phyloP scores from a whole-genome alignment of 257 asterid genomes.

The Salvia hispanica region DNA sequence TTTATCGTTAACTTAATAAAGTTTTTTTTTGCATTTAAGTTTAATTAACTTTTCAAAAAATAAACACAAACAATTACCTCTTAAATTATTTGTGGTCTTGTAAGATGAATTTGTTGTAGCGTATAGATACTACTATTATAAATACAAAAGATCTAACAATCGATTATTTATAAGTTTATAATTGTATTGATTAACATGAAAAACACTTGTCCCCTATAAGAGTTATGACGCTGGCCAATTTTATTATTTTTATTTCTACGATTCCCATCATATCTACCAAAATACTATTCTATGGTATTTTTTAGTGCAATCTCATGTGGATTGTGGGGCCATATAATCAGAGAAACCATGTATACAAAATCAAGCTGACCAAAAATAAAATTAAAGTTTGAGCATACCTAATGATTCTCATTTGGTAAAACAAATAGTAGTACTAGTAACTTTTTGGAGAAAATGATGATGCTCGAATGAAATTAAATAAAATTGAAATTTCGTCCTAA shows the following conservation, averaged over 20 bases:
- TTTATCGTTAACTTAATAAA: too few relatives aligned
- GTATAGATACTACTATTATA: too few relatives aligned
- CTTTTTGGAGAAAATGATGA: neutral
- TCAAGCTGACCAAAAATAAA: neutral
- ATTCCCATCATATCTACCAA: too few relatives aligned
- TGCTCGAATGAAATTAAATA: neutral
- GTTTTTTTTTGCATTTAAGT: too few relatives aligned
- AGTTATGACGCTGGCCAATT: too few relatives aligned
- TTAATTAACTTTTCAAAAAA: too few relatives aligned
- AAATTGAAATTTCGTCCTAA: slow-evolving; percentile 7
- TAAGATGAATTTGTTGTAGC: too few relatives aligned
- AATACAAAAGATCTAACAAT: too few relatives aligned
- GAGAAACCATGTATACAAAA: neutral
- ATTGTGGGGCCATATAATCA: neutral
- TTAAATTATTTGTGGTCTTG: too few relatives aligned
- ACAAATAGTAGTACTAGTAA: neutral
- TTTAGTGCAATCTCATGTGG: neutral
- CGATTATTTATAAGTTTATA: neutral
- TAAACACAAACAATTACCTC: too few relatives aligned
- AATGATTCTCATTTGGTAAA: neutral
- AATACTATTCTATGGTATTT: neutral
- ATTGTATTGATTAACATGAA: neutral
- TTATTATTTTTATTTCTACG: too few relatives aligned
- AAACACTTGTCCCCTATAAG: neutral
- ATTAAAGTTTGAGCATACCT: neutral